A percentile compares a stretch with the other conserved stretches of the same genome.
Evolutionary conservation across 2,329 filamentous ascomycete species (phyloP).

Genomic region (Fusarium setosum): DNA sequence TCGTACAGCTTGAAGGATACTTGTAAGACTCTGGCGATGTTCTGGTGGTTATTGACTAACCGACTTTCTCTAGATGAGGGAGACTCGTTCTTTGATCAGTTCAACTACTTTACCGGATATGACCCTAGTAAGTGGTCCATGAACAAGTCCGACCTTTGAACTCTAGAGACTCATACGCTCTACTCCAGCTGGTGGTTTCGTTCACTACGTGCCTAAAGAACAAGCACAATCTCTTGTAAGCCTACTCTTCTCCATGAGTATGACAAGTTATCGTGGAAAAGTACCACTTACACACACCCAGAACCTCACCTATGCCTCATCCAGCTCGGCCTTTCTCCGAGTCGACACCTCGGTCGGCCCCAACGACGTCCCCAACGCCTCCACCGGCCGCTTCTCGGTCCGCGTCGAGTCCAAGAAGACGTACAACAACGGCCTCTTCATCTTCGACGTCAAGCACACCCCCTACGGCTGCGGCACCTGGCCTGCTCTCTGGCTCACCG

Average conservation of each 20-base stretch:
- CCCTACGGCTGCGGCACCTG: slow-evolving; percentile 73
- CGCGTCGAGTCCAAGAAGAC: slow-evolving; percentile 70
- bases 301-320: slow-evolving; percentile 73
- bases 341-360: slow-evolving; percentile 71
- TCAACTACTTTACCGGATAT: slow-evolving; percentile 62
- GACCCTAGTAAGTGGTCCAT: slow-evolving; percentile 61
- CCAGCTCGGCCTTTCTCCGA: slow-evolving; percentile 63
- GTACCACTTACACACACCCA: slow-evolving; percentile 34
- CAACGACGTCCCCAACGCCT: slow-evolving; percentile 59
- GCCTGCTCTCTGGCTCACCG: slow-evolving; percentile 75
- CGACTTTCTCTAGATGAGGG: slow-evolving; percentile 55
- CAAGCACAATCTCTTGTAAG: slow-evolving; percentile 57
- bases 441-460: slow-evolving; percentile 74
- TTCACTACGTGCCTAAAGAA: slow-evolving; percentile 62
- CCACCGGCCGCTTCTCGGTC: slow-evolving; percentile 71
- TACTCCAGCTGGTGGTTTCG: slow-evolving; percentile 57
- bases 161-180: slow-evolving; percentile 3
- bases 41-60: neutral
- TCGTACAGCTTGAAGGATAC: slow-evolving; percentile 61
- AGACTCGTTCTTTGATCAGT: slow-evolving; percentile 64
- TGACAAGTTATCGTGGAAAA: neutral
- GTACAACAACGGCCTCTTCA: slow-evolving; percentile 73
- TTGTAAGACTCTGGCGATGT: slow-evolving; percentile 53
- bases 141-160: neutral
- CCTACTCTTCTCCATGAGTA: neutral